Evolutionary conservation across 805 yeast species (phyloP).

Genomic region (Kuraishia cidri): DNA sequence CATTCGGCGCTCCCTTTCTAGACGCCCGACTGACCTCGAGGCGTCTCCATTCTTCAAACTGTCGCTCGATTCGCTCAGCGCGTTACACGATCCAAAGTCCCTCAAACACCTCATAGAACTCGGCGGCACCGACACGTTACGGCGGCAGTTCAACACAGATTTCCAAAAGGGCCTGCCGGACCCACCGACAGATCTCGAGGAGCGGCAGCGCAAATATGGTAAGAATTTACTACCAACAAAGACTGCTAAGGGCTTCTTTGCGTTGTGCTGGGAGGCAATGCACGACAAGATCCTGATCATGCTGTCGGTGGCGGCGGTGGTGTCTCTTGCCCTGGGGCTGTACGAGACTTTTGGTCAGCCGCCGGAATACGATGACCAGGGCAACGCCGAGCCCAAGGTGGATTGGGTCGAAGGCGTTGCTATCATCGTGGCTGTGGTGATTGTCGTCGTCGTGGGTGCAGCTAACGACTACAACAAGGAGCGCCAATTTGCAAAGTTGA

Average conservation of each 20-base stretch:
- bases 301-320: constrained; percentile 76
- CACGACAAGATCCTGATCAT: constrained; percentile 86
- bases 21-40: neutral
- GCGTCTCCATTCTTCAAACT: too few relatives aligned
- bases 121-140: constrained; percentile 33
- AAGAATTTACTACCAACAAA: constrained; percentile 64
- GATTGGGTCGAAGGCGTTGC: constrained; percentile 99
- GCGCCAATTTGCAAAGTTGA: constrained; percentile 80
- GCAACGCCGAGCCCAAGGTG: constrained; percentile 68
- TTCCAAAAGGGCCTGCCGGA: constrained; percentile 26
- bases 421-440: constrained; percentile 80
- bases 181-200: constrained; percentile 18
- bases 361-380: constrained; percentile 68
- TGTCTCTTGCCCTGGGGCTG: constrained; percentile 83
- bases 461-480: constrained; percentile 97
- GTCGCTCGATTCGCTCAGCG: constrained; percentile 27
- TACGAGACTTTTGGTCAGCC: constrained; percentile 89
- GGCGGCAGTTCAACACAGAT: constrained; percentile 25
- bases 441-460: constrained; percentile 90
- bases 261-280: constrained; percentile 72
- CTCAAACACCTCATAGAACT: constrained; percentile 27
- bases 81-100: constrained; percentile 58
- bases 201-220: constrained; percentile 50
- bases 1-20: neutral
- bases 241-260: constrained; percentile 57